Percentiles rank a stretch among this genome's conserved stretches.
Evolutionary conservation across 306 rosid species (phyloP).

Genomic region (Calophaca sinica): DNA sequence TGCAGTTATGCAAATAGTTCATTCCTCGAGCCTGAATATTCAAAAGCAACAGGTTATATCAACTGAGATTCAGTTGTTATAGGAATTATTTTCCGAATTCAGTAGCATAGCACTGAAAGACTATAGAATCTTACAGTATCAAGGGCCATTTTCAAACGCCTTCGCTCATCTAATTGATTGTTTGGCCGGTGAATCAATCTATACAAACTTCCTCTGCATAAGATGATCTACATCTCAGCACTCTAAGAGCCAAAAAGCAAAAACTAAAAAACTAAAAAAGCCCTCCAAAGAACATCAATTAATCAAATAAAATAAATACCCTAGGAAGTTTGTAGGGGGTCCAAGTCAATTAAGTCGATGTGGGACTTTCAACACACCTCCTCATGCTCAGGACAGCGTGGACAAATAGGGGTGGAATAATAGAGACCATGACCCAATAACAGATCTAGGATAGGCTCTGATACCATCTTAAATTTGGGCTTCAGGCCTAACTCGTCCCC

Average conservation of each 20-base stretch:
- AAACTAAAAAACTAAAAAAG: too few species aligned
- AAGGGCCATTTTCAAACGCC: constrained; percentile 91
- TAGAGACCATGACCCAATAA: too few species aligned
- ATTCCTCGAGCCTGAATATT: constrained; percentile 89
- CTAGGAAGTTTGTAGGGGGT: not conserved
- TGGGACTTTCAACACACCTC: too few species aligned
- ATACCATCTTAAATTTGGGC: too few species aligned
- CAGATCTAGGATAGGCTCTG: too few species aligned
- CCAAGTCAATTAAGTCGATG: too few species aligned
- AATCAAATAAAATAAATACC: constrained; percentile 12
- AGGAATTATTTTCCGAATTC: constrained; percentile 24
- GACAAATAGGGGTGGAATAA: too few species aligned
- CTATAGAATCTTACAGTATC: constrained; percentile 76
- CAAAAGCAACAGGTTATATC: constrained; percentile 31
- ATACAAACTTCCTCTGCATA: constrained; percentile 95
- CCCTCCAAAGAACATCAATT: constrained; percentile 3
- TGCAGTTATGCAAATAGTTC: constrained; percentile 91
- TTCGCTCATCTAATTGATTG: constrained; percentile 86
- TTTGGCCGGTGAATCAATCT: constrained; percentile 91
- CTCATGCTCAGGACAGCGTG: too few species aligned
- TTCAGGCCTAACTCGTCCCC: too few species aligned
- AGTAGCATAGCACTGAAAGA: constrained; percentile 32
- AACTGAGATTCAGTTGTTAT: constrained; percentile 29
- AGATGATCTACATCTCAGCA: constrained; percentile 44
- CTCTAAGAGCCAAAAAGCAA: not conserved